These are phyloP conservation scores for Rhodotorula sp. DNA, from an alignment of 1,284 basidiomycete species.

Conservation along the genomic window DNA sequence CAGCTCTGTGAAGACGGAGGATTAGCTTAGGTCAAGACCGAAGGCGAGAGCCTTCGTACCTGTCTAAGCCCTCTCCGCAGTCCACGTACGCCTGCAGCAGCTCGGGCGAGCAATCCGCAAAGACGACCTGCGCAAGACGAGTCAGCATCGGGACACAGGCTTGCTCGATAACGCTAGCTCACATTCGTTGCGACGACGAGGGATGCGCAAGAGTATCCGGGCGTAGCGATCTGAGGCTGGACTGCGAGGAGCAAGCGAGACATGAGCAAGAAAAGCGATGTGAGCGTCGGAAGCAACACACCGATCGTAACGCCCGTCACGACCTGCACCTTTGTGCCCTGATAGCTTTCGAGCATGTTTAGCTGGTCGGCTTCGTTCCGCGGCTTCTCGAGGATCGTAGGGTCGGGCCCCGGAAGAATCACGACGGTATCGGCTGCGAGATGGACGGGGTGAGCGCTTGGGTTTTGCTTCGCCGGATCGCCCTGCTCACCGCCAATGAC, in stretches of 20 bases:
- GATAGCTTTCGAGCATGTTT: slow-evolving; percentile 82
- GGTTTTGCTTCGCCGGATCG: slow-evolving; percentile 34
- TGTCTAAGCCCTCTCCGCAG: slow-evolving; percentile 81
- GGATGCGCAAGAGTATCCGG: slow-evolving; percentile 29
- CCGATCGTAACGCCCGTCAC: slow-evolving; percentile 82
- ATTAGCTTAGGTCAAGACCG: too few species aligned
- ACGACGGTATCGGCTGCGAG: slow-evolving; percentile 83
- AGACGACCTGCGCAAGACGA: slow-evolving; percentile 42
- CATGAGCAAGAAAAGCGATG: background rate
- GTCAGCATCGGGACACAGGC: slow-evolving; percentile 1
- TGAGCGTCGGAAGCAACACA: slow-evolving; percentile 44
- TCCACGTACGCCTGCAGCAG: slow-evolving; percentile 81
- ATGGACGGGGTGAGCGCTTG: too few species aligned
- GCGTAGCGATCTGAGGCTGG: slow-evolving; percentile 34
- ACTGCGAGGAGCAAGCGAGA: slow-evolving; percentile 5
- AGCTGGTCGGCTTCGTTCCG: slow-evolving; percentile 74
- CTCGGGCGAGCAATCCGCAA: slow-evolving; percentile 49
- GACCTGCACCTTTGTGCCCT: slow-evolving; percentile 82
- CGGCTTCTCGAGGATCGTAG: slow-evolving; percentile 80
- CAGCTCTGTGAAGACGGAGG: slow-evolving; percentile 65
- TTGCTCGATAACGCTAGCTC: background rate
- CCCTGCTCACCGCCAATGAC: slow-evolving; percentile 72
- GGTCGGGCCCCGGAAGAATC: slow-evolving; percentile 66
- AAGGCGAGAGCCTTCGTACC: slow-evolving; percentile 49
- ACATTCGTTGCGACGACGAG: slow-evolving; percentile 31